Percentiles rank a stretch among this genome's conserved stretches.
Conservation (phyloP, 352 stramenopile genomes). For the Pythium monospermum region DNA sequence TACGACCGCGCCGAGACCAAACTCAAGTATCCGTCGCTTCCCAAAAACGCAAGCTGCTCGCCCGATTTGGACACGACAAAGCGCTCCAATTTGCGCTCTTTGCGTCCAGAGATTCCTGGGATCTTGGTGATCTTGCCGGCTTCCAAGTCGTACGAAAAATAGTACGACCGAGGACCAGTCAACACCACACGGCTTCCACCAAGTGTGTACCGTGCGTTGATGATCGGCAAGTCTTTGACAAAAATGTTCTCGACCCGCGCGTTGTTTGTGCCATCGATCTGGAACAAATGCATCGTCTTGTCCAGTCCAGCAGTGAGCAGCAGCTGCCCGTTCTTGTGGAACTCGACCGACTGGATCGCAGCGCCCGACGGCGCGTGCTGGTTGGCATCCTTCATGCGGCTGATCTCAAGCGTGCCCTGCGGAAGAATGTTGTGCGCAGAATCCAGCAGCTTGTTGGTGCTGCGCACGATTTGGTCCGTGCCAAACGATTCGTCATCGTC, state of each 20-base stretch:
- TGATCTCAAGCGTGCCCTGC: constrained; percentile 60
- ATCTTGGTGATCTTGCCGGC: constrained; percentile 91
- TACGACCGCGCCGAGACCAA: constrained; percentile 90
- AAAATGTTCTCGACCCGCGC: constrained; percentile 87
- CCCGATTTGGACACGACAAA: constrained; percentile 90
- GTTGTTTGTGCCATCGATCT: constrained; percentile 88
- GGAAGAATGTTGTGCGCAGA: constrained; percentile 41
- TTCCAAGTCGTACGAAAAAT: constrained; percentile 96
- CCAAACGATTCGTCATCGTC: constrained; percentile 55
- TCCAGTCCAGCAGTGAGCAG: constrained; percentile 88
- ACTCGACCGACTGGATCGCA: constrained; percentile 85
- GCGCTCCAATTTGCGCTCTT: constrained; percentile 90
- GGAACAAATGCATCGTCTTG: constrained; percentile 92
- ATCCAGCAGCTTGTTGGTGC: constrained; percentile 54
- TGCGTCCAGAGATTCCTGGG: constrained; percentile 78
- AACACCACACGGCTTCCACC: constrained; percentile 85
- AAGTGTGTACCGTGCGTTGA: constrained; percentile 78
- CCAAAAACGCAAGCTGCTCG: constrained; percentile 90
- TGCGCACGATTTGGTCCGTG: constrained; percentile 42
- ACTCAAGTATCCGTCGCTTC: constrained; percentile 94
- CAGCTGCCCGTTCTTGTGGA: constrained; percentile 86
- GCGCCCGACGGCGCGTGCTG: constrained; percentile 80
- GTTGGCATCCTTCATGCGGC: constrained; percentile 90
- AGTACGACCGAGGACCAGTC: constrained; percentile 91
- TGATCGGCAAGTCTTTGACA: constrained; percentile 88